Evolutionary conservation across 2,329 filamentous ascomycete genomes (phyloP).

Genomic region (Ceratocystiopsis minuta): DNA sequence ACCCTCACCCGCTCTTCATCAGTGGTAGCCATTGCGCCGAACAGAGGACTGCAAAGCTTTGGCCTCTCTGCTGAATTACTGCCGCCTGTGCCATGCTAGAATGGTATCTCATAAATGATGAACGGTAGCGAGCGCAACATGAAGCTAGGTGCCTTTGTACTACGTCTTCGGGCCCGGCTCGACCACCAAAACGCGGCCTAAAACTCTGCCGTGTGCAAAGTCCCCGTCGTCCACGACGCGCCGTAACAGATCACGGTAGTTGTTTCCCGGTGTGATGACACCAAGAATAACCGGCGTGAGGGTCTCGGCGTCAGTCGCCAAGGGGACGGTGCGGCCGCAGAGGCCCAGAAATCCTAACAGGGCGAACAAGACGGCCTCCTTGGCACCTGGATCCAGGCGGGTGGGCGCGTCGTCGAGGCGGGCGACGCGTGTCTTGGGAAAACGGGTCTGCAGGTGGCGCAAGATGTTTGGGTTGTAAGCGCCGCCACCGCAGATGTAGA

Average conservation of each 20-base stretch:
- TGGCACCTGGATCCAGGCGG: slow-evolving; percentile 34
- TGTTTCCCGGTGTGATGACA: slow-evolving; percentile 34
- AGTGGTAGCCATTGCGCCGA: too few relatives aligned
- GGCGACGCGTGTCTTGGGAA: slow-evolving; percentile 28
- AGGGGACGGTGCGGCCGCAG: slow-evolving; percentile 33
- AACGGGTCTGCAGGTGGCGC: slow-evolving; percentile 26
- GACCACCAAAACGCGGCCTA: too few relatives aligned
- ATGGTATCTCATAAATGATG: too few relatives aligned
- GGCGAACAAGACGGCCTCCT: slow-evolving; percentile 42
- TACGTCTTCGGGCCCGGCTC: too few relatives aligned
- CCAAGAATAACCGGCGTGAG: slow-evolving; percentile 32
- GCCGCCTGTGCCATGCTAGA: too few relatives aligned
- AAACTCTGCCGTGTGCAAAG: too few relatives aligned
- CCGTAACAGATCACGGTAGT: slow-evolving; percentile 33
- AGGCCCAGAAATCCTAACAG: slow-evolving; percentile 43
- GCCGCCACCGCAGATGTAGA: slow-evolving; percentile 43
- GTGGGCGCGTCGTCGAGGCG: slow-evolving; percentile 35
- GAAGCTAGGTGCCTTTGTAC: too few relatives aligned
- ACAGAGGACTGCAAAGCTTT: too few relatives aligned
- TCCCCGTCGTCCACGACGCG: slow-evolving; percentile 11
- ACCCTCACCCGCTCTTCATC: too few relatives aligned
- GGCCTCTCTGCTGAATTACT: too few relatives aligned
- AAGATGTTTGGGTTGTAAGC: slow-evolving; percentile 38
- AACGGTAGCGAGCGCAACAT: too few relatives aligned
- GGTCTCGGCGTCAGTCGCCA: slow-evolving; percentile 34